A percentile compares a stretch with the other conserved stretches of the same genome.
These are phyloP conservation scores for Phytophthora cajani DNA, from an alignment of 352 stramenopile species.

Conservation along the genomic window DNA sequence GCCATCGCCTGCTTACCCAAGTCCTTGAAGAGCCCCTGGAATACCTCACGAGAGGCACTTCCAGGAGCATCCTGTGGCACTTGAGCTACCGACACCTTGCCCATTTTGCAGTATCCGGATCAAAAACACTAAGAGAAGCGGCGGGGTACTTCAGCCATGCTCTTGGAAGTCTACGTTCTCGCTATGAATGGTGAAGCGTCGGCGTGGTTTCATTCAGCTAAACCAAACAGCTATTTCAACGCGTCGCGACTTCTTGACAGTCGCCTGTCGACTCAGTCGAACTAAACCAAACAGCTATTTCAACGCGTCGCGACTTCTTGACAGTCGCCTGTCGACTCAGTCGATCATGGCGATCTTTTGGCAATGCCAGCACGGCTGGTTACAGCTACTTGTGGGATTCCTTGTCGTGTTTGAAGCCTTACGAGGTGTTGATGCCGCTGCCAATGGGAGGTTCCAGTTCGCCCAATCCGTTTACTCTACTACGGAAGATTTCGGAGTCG, in stretches of 20 bases:
- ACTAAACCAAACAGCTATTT: constrained; percentile 1
- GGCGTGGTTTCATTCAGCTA: constrained; percentile 17
- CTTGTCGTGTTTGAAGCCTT: neutral
- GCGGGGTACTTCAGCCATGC: neutral
- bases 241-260: neutral
- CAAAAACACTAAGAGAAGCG: constrained; percentile 4
- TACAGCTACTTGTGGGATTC: neutral
- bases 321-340: neutral
- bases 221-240: constrained; percentile 13
- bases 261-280: neutral
- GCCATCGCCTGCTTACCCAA: constrained; percentile 80
- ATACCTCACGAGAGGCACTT: constrained; percentile 56
- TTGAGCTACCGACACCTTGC: constrained; percentile 32
- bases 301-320: constrained; percentile 11
- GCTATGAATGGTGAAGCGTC: constrained; percentile 19
- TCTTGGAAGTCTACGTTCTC: neutral
- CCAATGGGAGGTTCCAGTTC: constrained; percentile 68
- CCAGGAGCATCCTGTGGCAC: constrained; percentile 19
- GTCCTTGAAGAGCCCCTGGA: constrained; percentile 76
- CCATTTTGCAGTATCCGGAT: constrained; percentile 28
- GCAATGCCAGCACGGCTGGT: constrained; percentile 1
- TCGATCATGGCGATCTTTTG: constrained; percentile 22
- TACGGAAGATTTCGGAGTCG: constrained; percentile 71
- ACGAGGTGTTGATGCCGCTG: constrained; percentile 10
- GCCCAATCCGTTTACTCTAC: constrained; percentile 58